Evolutionary conservation across 139 green algal species (phyloP), one percentile per base, ranked within the genome.

Genomic region (Asterochloris sp.): DNA sequence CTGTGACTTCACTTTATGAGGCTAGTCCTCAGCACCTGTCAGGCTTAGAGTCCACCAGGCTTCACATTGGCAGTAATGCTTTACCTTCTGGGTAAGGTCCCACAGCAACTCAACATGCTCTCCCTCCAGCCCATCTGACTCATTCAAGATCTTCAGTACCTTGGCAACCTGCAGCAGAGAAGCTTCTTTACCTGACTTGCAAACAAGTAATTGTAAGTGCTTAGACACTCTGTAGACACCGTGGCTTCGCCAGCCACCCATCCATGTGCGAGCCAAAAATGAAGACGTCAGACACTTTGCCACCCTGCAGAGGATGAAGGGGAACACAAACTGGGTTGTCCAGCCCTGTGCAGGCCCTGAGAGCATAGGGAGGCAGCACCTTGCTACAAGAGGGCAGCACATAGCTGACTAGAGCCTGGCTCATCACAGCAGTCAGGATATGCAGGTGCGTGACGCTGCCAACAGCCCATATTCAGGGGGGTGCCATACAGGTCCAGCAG

Each of bases 61-160:
- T 24, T 4, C 66, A 71, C 21, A 24, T 8, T 71, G 66, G 66
- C 17, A 24, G 17, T 21, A 10, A 21, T 21, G 17, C 17, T 9
- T 54, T n/a, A 81, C 87, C 87, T 95, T 92, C 83, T 97, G 89
- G 0, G 91, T 94, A 10, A 95, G 88, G 26, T 88, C 84, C 94
- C 94, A 98, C 54, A 98, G 84, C 66, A 94, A 89, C 71, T 95
- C 90, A 73, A 98, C 84, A 85, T 97, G 91, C 62, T 89, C 84
- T 9, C 90, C 85, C 0, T 89, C 75, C 68, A 96, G 85, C 0
- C 62, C 80, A 12, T 78, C 85, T 11, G 88, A 77, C 24, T 84
- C 81, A 61, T 95, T 83, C 60, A 95, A 82, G 17, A 78, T 77
- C 47, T 89, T 85, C 26, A 98, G 86, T 27, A 94, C 86, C 11